phyloP scores from a whole-genome alignment of 805 yeast species.

The Hanseniaspora vineae region DNA sequence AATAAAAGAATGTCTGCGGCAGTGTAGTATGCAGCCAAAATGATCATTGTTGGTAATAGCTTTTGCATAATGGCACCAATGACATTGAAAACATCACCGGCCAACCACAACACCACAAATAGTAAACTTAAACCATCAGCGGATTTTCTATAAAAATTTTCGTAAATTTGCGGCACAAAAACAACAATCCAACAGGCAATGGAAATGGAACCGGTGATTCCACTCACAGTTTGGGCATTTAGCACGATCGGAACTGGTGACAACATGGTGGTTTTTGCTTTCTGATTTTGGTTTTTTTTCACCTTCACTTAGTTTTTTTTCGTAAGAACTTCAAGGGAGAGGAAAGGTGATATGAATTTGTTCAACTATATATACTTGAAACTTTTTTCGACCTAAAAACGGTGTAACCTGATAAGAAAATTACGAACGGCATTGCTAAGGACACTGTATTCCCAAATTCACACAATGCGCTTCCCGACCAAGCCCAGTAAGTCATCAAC shows the following conservation, averaged over 20 bases:
- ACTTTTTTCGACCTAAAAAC: too few species aligned
- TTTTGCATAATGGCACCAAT: conserved; percentile 84
- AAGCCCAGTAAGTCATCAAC: not conserved
- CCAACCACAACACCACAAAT: conserved; percentile 82
- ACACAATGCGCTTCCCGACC: too few species aligned
- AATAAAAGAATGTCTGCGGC: conserved; percentile 77
- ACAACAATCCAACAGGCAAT: conserved; percentile 97
- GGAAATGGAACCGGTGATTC: conserved; percentile 67
- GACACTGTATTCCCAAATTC: too few species aligned
- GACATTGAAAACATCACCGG: conserved; percentile 89
- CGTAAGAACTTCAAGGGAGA: too few species aligned
- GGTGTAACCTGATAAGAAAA: too few species aligned
- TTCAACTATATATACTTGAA: too few species aligned
- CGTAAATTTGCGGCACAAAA: conserved; percentile 93
- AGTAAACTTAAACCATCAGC: conserved; percentile 82
- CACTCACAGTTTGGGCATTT: conserved; percentile 61
- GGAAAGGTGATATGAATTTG: too few species aligned
- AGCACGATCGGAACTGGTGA: conserved; percentile 56
- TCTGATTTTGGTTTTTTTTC: not conserved
- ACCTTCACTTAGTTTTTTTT: too few species aligned
- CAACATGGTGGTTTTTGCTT: conserved; percentile 24
- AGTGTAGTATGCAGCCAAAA: conserved; percentile 86
- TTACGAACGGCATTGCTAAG: too few species aligned
- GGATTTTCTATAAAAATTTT: conserved; percentile 71
- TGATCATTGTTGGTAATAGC: conserved; percentile 86